Percentiles rank a stretch among this genome's conserved stretches.
Evolutionary conservation across 164 flowering plant genomes (phyloP).

Genomic region (Echeveria elegans): DNA sequence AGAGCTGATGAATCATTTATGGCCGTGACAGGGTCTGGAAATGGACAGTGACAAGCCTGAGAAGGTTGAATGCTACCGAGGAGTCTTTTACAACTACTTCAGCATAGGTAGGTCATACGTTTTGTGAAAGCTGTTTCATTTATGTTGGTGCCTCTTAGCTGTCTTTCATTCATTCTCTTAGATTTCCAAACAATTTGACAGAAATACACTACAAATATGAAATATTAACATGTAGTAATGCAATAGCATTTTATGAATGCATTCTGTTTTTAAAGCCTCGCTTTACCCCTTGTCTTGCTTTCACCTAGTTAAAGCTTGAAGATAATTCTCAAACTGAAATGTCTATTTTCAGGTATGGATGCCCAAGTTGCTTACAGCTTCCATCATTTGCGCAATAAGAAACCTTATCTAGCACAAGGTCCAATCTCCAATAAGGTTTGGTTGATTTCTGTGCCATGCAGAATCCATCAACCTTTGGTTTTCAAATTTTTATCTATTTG

Average conservation of each 20-base stretch:
- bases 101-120: not conserved
- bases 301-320: not conserved
- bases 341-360: slow-evolving; percentile 44
- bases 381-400: slow-evolving; percentile 26
- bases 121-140: too few species aligned
- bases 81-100: not conserved
- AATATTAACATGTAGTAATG: not conserved
- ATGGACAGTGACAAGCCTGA: not conserved
- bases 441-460: not conserved
- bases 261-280: too few species aligned
- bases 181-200: not conserved
- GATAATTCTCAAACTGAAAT: not conserved
- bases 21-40: not conserved
- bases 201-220: not conserved
- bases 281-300: not conserved
- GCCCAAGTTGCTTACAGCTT: slow-evolving; percentile 98
- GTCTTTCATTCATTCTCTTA: not conserved
- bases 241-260: not conserved
- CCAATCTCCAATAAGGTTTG: slow-evolving; percentile 89
- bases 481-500: not conserved
- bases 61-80: not conserved
- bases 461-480: not conserved
- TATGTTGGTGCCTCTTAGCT: not conserved
- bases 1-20: not conserved
- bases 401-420: slow-evolving; percentile 87